Evolutionary conservation across 345 rosid species (phyloP), one percentile per base, ranked within the genome.

Genomic region (Aquilaria malaccensis): DNA sequence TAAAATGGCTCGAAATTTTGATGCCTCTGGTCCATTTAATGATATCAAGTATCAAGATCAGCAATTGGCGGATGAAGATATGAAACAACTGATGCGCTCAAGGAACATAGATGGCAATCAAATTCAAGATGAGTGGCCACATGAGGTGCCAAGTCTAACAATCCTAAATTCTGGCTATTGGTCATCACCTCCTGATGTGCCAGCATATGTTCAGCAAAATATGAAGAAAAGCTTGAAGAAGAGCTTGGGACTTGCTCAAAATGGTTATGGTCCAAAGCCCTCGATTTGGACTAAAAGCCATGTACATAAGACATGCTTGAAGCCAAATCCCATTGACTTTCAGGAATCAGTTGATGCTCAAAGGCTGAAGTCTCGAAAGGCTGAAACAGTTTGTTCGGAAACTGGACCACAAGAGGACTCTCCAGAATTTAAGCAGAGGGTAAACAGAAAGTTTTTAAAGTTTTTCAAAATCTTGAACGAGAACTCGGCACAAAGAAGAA

Each of bases 391-490:
- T 53, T 32, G 15, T 22, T 49, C 59, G 11, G 65, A 69, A 56
- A 56, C 37, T n/a, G 70, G 71, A 52, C 68, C 71, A 4, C 63
- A 57, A 31, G 79, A 79, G 68, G 75, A 73, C 58, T 65, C 79
- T 10, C 72, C 71, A 45, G 76, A 76, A 52, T 79, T 79, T 33
- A 60, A 70, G 73, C 76, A 69, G 47, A 75, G 60, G 32, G 75
- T 76, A 50, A 70, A 81, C 33, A 55, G 6, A 3, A 64, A 75
- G 45, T 81, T 75, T 72, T 41, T 81, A 55, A 81, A 81, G 77
- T 72, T 62, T 54, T 48, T 64, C 59, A 84, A 81, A 72, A 45
- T 60, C 30, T 58, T 84, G 71, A 74, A 84, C 66, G 85, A 79
- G 72, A 79, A 64, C 60, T 57, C 77, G 4, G 63, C 76, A 33